Evolutionary conservation across 371 early-diverging fungal species (phyloP).

Genomic region (Rhizomucor miehei): DNA sequence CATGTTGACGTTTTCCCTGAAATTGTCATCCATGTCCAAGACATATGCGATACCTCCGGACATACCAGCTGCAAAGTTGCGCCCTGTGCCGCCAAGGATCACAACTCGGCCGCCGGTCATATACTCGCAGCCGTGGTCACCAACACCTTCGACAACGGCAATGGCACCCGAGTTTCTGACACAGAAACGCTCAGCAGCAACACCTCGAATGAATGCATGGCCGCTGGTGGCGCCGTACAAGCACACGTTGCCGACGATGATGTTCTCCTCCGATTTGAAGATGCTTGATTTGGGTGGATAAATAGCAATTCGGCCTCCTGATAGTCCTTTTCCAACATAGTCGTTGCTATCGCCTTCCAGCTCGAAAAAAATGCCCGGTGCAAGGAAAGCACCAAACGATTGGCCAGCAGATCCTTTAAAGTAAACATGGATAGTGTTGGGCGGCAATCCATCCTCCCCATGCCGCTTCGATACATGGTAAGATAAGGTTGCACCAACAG

Average conservation of each 20-base stretch:
- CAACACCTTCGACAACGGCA: constrained; percentile 94
- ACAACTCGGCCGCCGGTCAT: constrained; percentile 95
- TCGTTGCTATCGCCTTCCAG: constrained; percentile 96
- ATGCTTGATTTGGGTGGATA: constrained; percentile 78
- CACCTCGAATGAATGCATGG: constrained; percentile 86
- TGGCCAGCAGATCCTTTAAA: constrained; percentile 94
- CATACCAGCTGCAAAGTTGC: constrained; percentile 95
- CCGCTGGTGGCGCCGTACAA: constrained; percentile 95
- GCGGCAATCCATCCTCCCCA: constrained; percentile 84
- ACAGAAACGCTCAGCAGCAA: constrained; percentile 97
- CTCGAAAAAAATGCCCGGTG: constrained; percentile 84
- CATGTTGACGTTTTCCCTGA: constrained; percentile 63
- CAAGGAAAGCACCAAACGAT: constrained; percentile 92
- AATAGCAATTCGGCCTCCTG: constrained; percentile 85
- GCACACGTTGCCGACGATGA: constrained; percentile 96
- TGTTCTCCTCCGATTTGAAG: constrained; percentile 82
- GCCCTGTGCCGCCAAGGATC: constrained; percentile 79
- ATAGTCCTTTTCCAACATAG: constrained; percentile 96
- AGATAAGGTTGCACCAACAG: constrained; percentile 87
- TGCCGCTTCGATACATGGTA: constrained; percentile 81
- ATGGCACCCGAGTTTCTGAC: constrained; percentile 95
- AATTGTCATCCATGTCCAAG: constrained; percentile 43
- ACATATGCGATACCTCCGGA: constrained; percentile 91
- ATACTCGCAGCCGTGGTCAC: constrained; percentile 98
- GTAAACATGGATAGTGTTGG: constrained; percentile 79